phyloP scores from a whole-genome alignment of 2,329 filamentous ascomycete genomes.

The Trichophyton simii region DNA sequence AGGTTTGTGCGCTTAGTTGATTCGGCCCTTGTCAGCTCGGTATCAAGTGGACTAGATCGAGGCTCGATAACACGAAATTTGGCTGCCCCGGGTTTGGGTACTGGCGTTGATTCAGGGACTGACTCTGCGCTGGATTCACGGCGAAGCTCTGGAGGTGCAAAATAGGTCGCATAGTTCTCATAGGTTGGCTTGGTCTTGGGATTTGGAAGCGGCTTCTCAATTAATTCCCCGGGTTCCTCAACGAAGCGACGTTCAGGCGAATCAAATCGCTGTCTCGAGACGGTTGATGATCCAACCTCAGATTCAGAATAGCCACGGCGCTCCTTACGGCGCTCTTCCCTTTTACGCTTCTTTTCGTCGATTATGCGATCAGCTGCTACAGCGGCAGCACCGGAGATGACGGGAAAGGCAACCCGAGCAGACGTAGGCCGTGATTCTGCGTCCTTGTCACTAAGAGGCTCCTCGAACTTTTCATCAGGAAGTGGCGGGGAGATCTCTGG shows the following conservation, averaged over 20 bases:
- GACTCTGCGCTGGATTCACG: slow-evolving; percentile 18
- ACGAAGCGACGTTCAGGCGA: not conserved
- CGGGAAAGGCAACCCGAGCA: slow-evolving; percentile 34
- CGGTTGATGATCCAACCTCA: slow-evolving; percentile 5
- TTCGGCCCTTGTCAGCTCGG: not conserved
- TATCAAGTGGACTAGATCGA: not conserved
- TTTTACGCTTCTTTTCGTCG: not conserved
- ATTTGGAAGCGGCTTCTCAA: slow-evolving; percentile 21
- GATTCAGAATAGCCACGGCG: slow-evolving; percentile 22
- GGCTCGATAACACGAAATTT: not conserved
- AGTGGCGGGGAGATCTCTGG: not conserved
- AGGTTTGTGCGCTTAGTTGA: slow-evolving; percentile 11
- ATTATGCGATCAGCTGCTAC: not conserved
- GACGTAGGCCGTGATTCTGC: slow-evolving; percentile 14
- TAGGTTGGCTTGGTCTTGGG: slow-evolving; percentile 24
- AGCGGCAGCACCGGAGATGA: slow-evolving; percentile 29
- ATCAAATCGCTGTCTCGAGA: not conserved
- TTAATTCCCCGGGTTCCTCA: not conserved
- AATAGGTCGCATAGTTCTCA: slow-evolving; percentile 33
- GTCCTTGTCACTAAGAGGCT: not conserved
- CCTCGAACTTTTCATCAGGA: not conserved
- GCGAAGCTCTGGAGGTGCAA: slow-evolving; percentile 29
- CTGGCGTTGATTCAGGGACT: slow-evolving; percentile 22
- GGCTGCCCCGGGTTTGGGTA: not conserved
- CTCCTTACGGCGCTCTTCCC: slow-evolving; percentile 21